Percentiles rank a stretch among this genome's conserved stretches.
phyloP scores from a whole-genome alignment of 768 basidiomycete species.

The Filobasidium floriforme region DNA sequence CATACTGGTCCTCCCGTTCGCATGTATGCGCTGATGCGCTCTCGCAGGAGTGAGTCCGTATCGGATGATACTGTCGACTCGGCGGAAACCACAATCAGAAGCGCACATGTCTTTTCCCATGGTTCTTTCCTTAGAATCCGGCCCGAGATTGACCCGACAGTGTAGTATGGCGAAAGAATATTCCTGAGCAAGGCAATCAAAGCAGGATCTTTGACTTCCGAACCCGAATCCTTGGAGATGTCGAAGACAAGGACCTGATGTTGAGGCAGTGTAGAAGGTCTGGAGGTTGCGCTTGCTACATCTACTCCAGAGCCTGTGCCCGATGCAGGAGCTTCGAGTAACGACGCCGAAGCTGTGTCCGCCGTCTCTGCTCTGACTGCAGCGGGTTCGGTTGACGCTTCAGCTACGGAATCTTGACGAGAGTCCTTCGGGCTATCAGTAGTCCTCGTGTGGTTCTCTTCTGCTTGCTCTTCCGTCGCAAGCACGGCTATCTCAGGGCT shows the following conservation, averaged over 20 bases:
- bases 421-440: no score
- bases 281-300: neutral
- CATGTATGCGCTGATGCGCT: constrained; percentile 57
- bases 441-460: no score
- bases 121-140: constrained; percentile 59
- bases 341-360: neutral
- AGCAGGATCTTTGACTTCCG: neutral
- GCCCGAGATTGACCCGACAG: constrained; percentile 62
- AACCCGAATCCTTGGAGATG: no score
- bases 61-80: constrained; percentile 23
- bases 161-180: constrained; percentile 64
- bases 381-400: no score
- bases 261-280: neutral
- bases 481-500: no score
- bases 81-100: constrained; percentile 61
- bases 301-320: neutral
- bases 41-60: constrained; percentile 37
- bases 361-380: no score
- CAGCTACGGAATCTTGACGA: no score
- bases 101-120: constrained; percentile 66
- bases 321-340: neutral
- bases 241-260: constrained; percentile 4
- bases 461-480: no score
- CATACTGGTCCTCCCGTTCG: constrained; percentile 62
- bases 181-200: neutral